Percentiles rank a stretch among this genome's conserved stretches.
Evolutionary conservation across 768 basidiomycete species (phyloP).

Genomic region (Russula olivacea): DNA sequence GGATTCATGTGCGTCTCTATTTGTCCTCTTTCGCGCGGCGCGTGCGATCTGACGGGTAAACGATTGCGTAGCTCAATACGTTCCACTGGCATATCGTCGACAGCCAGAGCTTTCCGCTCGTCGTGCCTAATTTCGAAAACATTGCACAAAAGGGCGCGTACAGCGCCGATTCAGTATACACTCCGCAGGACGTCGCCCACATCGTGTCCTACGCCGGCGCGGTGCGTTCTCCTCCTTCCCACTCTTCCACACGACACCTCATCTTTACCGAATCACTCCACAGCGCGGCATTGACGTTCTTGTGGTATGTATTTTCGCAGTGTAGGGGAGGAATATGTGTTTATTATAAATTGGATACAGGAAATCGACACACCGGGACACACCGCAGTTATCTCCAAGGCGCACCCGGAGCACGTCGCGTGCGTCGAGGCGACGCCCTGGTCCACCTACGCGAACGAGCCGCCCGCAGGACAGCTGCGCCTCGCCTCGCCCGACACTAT

Average conservation of each 20-base stretch:
- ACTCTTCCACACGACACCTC: no score
- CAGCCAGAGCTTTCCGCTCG: conserved; percentile 47
- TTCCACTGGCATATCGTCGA: conserved; percentile 48
- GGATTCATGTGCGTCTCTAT: conserved; percentile 22
- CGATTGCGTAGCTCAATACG: conserved; percentile 36
- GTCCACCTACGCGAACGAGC: conserved; percentile 59
- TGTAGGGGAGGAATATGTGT: not conserved
- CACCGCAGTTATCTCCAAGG: conserved; percentile 54
- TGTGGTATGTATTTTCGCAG: conserved; percentile 28
- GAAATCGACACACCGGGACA: conserved; percentile 87
- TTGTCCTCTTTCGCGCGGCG: not conserved
- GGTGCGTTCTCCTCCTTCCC: conserved; percentile 30
- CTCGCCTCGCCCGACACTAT: conserved; percentile 56
- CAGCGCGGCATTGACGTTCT: conserved; percentile 48
- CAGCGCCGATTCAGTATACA: conserved; percentile 33
- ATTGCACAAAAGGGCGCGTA: conserved; percentile 43
- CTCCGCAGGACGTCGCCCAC: conserved; percentile 34
- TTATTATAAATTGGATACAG: conserved; percentile 44
- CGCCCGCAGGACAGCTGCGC: conserved; percentile 79
- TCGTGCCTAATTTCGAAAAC: conserved; percentile 35
- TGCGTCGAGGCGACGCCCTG: conserved; percentile 55
- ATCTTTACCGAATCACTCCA: not conserved
- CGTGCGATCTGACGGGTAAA: not conserved
- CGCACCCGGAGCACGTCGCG: conserved; percentile 71
- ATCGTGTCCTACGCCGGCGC: conserved; percentile 42